A percentile compares a stretch with the other conserved stretches of the same genome.
Evolutionary conservation across 192 early-diverging fungal species (phyloP).

Genomic region (Rhizoclosmatium sp.): DNA sequence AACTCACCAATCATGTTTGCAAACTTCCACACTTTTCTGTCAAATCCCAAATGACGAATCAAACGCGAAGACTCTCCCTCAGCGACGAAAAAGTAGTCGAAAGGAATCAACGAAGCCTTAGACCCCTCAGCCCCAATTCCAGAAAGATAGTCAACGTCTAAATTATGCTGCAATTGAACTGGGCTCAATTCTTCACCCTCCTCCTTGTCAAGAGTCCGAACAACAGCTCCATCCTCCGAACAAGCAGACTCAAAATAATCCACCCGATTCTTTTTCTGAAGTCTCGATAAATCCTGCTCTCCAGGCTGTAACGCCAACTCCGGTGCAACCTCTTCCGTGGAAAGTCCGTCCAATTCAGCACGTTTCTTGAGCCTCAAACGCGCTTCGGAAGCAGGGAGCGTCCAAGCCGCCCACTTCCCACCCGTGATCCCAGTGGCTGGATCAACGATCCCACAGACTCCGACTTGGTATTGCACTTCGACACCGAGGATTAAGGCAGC

Average conservation of each 20-base stretch:
- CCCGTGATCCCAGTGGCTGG: conserved; percentile 21
- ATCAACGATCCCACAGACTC: conserved; percentile 51
- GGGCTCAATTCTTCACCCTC: not conserved
- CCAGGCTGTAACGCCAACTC: conserved; percentile 45
- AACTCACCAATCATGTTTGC: conserved; percentile 50
- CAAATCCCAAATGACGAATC: conserved; percentile 53
- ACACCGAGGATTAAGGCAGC: conserved; percentile 46
- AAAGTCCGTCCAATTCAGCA: conserved; percentile 17
- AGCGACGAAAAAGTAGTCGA: conserved; percentile 50
- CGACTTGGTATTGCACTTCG: conserved; percentile 31
- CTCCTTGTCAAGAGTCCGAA: not conserved
- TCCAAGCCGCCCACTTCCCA: conserved; percentile 34
- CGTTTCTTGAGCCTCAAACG: conserved; percentile 24
- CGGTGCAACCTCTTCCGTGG: not conserved
- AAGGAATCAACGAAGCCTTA: conserved; percentile 22
- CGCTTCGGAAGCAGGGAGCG: conserved; percentile 40
- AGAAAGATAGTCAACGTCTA: not conserved
- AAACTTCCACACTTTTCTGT: conserved; percentile 44
- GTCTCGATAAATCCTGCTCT: conserved; percentile 30
- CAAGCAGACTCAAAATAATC: conserved; percentile 47
- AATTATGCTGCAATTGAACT: conserved; percentile 1
- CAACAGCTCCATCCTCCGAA: conserved; percentile 46
- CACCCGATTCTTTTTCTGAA: conserved; percentile 38
- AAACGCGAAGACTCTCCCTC: conserved; percentile 54
- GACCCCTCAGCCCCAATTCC: not conserved